These are phyloP conservation scores for Suillus spraguei DNA, from an alignment of 768 basidiomycete species.

Conservation along the genomic window DNA sequence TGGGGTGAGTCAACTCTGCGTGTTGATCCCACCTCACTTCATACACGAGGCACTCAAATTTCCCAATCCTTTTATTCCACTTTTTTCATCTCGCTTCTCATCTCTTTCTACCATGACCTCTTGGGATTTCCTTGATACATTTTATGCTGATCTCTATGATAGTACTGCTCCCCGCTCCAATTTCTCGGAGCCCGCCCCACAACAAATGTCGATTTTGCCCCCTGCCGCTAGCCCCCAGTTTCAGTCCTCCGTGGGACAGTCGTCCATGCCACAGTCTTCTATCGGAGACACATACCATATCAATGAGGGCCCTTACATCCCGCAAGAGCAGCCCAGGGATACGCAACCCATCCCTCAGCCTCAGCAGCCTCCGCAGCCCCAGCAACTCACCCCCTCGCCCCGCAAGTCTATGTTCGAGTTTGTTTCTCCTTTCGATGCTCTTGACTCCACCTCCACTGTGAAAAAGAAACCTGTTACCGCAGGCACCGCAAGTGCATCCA, in stretches of 20 bases:
- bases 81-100: constrained; percentile 17
- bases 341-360: constrained; percentile 25
- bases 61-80: constrained; percentile 24
- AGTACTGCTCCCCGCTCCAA: constrained; percentile 53
- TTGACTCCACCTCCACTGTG: constrained; percentile 46
- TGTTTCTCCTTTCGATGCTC: constrained; percentile 81
- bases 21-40: constrained; percentile 28
- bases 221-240: constrained; percentile 52
- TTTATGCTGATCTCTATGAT: constrained; percentile 29
- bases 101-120: constrained; percentile 31
- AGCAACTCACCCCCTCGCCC: constrained; percentile 56
- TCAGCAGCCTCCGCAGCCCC: constrained; percentile 42
- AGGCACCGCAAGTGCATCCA: constrained; percentile 41
- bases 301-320: constrained; percentile 34
- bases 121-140: constrained; percentile 35
- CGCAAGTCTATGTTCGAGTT: constrained; percentile 87
- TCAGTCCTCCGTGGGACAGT: constrained; percentile 21
- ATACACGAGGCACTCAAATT: constrained; percentile 26
- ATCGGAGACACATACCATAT: constrained; percentile 38
- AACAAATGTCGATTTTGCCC: constrained; percentile 31
- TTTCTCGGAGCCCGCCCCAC: constrained; percentile 51
- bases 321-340: constrained; percentile 30
- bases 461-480: constrained; percentile 75
- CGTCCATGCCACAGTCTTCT: neutral
- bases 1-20: constrained; percentile 63